Percentiles rank a stretch among this genome's conserved stretches.
Conservation (phyloP, 2,329 filamentous ascomycete genomes). For the Monilinia fructicola region DNA sequence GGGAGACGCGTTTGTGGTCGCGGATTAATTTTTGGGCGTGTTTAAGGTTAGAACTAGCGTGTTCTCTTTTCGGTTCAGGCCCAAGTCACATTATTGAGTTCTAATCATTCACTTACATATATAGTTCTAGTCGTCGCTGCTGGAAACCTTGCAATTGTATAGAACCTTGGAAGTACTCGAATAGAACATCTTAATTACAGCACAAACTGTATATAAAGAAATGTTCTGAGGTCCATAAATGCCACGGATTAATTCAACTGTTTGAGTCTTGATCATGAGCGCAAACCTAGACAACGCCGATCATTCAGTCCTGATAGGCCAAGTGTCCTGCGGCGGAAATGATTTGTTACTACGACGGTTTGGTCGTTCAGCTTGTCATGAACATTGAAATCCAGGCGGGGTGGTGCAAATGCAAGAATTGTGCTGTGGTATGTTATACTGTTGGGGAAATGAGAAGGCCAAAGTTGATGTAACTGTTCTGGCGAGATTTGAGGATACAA, state of each 20-base stretch:
- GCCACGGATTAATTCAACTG: too few relatives aligned
- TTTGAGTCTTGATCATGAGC: too few relatives aligned
- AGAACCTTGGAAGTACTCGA: too few relatives aligned
- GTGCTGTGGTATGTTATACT: slow-evolving; percentile 42
- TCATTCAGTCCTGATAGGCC: background rate
- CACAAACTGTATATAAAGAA: too few relatives aligned
- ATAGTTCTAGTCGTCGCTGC: too few relatives aligned
- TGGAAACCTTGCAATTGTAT: too few relatives aligned
- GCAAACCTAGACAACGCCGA: background rate
- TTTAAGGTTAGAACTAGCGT: background rate
- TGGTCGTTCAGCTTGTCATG: background rate
- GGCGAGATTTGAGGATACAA: background rate
- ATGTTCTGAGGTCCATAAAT: too few relatives aligned
- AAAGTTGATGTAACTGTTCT: background rate
- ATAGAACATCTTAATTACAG: too few relatives aligned
- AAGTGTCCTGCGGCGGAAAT: background rate
- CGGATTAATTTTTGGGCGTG: background rate
- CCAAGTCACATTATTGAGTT: background rate
- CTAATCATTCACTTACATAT: too few relatives aligned
- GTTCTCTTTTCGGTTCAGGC: slow-evolving; percentile 2
- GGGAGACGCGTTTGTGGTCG: slow-evolving; percentile 18
- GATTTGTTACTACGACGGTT: background rate
- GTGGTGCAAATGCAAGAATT: slow-evolving; percentile 46
- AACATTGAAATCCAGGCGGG: slow-evolving; percentile 21
- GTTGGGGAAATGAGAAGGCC: slow-evolving; percentile 7